These are phyloP conservation scores for Kodamaea kakaduensis DNA, from an alignment of 805 yeast genomes.

Conservation along the genomic window DNA sequence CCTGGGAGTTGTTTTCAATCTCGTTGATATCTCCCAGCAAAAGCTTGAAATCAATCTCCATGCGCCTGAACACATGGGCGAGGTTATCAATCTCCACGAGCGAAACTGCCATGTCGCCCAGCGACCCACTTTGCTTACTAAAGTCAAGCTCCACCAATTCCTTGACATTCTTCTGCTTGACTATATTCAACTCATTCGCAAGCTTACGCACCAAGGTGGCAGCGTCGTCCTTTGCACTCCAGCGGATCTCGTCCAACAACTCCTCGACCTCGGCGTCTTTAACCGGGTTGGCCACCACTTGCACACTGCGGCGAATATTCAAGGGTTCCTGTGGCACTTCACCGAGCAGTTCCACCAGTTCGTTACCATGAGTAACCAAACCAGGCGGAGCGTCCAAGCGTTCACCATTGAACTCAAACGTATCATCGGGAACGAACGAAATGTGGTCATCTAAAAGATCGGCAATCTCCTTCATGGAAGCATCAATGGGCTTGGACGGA, in stretches of 20 bases:
- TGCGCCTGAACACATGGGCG: constrained; percentile 33
- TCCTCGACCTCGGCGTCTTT: constrained; percentile 53
- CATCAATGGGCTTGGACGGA: constrained; percentile 16
- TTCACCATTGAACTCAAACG: constrained; percentile 6
- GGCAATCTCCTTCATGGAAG: constrained; percentile 39
- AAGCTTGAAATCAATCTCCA: constrained; percentile 37
- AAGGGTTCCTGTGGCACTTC: not conserved
- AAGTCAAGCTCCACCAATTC: constrained; percentile 37
- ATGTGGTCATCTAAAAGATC: constrained; percentile 28
- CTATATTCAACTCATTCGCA: constrained; percentile 51
- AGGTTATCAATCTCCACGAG: constrained; percentile 35
- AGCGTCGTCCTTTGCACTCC: constrained; percentile 68
- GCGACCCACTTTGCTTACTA: constrained; percentile 25
- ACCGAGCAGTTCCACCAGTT: constrained; percentile 1
- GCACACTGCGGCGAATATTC: constrained; percentile 1
- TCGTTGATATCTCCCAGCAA: constrained; percentile 63
- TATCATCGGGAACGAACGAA: constrained; percentile 5
- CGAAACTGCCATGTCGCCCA: constrained; percentile 32
- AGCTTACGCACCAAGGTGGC: constrained; percentile 55
- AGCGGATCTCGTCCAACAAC: constrained; percentile 70
- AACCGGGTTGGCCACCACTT: constrained; percentile 15
- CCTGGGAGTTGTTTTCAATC: constrained; percentile 73
- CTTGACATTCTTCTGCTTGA: constrained; percentile 61
- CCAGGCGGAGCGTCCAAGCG: constrained; percentile 5
- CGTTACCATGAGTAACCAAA: not conserved